A percentile compares a stretch with the other conserved stretches of the same genome.
Evolutionary conservation across 345 rosid genomes (phyloP).

Genomic region (Hibiscus trionum): DNA sequence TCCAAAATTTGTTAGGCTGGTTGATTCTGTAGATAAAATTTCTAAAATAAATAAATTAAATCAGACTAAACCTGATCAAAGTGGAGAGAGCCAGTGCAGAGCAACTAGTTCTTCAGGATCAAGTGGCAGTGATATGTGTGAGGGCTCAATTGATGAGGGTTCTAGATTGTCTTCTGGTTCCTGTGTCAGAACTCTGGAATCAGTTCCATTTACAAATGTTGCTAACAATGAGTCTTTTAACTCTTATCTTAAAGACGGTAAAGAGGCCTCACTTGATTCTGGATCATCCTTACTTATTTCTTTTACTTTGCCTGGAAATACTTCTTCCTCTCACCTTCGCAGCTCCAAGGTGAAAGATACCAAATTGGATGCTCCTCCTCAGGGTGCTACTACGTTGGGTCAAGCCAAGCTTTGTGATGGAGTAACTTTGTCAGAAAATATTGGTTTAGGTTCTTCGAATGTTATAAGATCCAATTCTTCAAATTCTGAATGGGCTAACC

Average conservation of each 20-base stretch:
- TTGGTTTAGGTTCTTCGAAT: constrained; percentile 11
- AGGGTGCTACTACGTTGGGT: constrained; percentile 11
- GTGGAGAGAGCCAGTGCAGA: constrained; percentile 23
- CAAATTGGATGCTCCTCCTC: constrained; percentile 26
- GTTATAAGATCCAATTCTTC: constrained; percentile 15
- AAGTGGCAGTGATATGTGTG: constrained; percentile 12
- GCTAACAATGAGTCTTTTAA: constrained; percentile 17
- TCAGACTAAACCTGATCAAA: constrained; percentile 23
- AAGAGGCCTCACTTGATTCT: constrained; percentile 21
- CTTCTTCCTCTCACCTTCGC: constrained; percentile 16
- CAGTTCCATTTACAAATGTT: constrained; percentile 21
- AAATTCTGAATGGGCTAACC: constrained; percentile 17
- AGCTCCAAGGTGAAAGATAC: constrained; percentile 20
- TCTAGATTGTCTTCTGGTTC: constrained; percentile 36
- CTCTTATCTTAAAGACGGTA: constrained; percentile 21
- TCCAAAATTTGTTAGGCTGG: constrained; percentile 70
- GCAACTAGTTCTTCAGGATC: constrained; percentile 23
- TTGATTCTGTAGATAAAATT: constrained; percentile 42
- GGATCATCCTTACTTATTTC: constrained; percentile 39
- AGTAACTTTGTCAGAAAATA: constrained; percentile 20
- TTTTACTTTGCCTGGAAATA: constrained; percentile 26
- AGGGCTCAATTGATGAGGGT: constrained; percentile 25
- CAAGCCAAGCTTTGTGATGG: constrained; percentile 15
- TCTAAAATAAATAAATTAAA: constrained; percentile 25
- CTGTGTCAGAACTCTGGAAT: constrained; percentile 48